Conservation (phyloP, 805 yeast species). For the Ogataea naganishii region DNA sequence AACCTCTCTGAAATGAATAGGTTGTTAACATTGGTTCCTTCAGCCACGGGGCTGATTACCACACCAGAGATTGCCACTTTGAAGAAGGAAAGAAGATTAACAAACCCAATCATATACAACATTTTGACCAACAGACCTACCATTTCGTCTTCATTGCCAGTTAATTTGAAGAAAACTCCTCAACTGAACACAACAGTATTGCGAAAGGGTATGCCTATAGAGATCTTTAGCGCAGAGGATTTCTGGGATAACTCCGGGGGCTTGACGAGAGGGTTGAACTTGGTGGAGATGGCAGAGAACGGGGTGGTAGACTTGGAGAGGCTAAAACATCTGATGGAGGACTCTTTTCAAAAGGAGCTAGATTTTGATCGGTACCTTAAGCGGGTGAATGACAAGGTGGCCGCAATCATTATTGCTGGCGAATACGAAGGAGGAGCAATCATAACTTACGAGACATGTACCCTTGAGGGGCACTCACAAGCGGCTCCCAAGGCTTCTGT, state of each 20-base stretch:
- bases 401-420: conserved; percentile 79
- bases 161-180: conserved; percentile 47
- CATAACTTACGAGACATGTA: conserved; percentile 86
- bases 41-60: conserved; percentile 73
- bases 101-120: conserved; percentile 86
- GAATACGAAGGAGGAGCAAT: conserved; percentile 95
- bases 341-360: conserved; percentile 68
- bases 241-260: too few species aligned
- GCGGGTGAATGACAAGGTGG: conserved; percentile 57
- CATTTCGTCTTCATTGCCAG: conserved; percentile 85
- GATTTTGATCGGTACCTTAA: conserved; percentile 56
- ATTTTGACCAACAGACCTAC: conserved; percentile 86
- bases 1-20: conserved; percentile 62
- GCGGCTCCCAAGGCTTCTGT: conserved; percentile 16
- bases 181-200: conserved; percentile 69
- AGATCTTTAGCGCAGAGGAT: conserved; percentile 25
- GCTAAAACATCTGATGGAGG: conserved; percentile 57
- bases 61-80: conserved; percentile 68
- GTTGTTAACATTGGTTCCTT: conserved; percentile 40
- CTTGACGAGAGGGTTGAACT: conserved; percentile 40
- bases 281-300: conserved; percentile 26
- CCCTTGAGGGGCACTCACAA: too few species aligned
- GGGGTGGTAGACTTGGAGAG: conserved; percentile 43
- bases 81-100: conserved; percentile 19
- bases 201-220: conserved; percentile 63